A percentile compares a stretch with the other conserved stretches of the same genome.
Conservation (phyloP, 805 yeast genomes). For the Starmerella khaoyaiensis region DNA sequence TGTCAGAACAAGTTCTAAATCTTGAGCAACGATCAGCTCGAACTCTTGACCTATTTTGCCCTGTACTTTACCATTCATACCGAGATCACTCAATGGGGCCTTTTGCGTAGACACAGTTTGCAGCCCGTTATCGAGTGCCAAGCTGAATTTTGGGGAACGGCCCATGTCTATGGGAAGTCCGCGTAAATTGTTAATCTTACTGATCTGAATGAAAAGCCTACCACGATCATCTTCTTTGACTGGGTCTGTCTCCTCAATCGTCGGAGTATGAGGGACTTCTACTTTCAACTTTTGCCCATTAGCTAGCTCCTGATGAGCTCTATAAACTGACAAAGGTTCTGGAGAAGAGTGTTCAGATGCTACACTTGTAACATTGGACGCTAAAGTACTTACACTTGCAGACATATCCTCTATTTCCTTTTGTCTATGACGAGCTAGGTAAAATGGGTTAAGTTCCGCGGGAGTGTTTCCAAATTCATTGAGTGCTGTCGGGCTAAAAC, state of each 20-base stretch:
- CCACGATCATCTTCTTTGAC: constrained; percentile 22
- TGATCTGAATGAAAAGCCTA: constrained; percentile 22
- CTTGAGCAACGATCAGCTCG: constrained; percentile 53
- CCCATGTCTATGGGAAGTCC: constrained; percentile 21
- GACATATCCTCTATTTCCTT: background rate
- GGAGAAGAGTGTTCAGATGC: background rate
- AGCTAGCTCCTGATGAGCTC: background rate
- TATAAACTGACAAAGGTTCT: too few relatives aligned
- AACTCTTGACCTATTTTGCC: constrained; percentile 46
- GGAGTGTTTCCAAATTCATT: background rate
- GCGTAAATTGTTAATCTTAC: constrained; percentile 18
- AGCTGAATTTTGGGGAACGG: constrained; percentile 21
- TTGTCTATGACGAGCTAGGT: background rate
- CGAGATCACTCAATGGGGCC: constrained; percentile 17
- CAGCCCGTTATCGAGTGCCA: constrained; percentile 24
- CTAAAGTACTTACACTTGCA: constrained; percentile 6
- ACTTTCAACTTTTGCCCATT: background rate
- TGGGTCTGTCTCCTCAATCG: constrained; percentile 20
- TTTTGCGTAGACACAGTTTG: constrained; percentile 23
- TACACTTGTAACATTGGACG: background rate
- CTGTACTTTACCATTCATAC: constrained; percentile 11
- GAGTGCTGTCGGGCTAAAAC: background rate
- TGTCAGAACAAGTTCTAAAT: constrained; percentile 55
- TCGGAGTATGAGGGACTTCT: background rate
- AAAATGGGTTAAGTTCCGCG: constrained; percentile 10